A percentile compares a stretch with the other conserved stretches of the same genome.
These are phyloP conservation scores for Laguncularia racemosa DNA, from an alignment of 345 rosid genomes.

Conservation along the genomic window DNA sequence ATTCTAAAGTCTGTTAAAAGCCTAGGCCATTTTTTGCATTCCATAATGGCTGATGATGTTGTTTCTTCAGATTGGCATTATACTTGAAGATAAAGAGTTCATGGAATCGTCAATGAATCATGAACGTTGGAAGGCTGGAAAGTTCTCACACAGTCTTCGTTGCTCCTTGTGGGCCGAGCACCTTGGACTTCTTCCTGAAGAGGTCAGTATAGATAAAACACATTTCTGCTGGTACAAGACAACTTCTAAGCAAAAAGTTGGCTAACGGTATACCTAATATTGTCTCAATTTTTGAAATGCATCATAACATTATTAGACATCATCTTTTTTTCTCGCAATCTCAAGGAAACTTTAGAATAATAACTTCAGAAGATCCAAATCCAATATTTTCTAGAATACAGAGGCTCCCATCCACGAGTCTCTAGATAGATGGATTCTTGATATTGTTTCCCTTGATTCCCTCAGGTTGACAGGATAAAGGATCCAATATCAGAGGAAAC, in stretches of 20 bases:
- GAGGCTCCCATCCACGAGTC: background rate
- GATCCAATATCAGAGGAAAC: slow-evolving; percentile 68
- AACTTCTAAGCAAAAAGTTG: too few species aligned
- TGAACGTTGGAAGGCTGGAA: slow-evolving; percentile 81
- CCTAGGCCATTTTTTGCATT: background rate
- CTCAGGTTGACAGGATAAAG: slow-evolving; percentile 44
- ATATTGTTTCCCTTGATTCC: slow-evolving; percentile 1
- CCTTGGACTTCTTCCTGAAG: slow-evolving; percentile 61
- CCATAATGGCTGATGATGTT: background rate
- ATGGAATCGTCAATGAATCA: slow-evolving; percentile 67
- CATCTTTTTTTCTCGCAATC: too few species aligned
- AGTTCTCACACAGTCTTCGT: slow-evolving; percentile 60
- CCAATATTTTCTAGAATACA: too few species aligned
- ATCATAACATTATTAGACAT: too few species aligned
- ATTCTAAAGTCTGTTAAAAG: background rate
- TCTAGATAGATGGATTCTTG: background rate
- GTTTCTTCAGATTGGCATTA: slow-evolving; percentile 62
- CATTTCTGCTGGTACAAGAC: too few species aligned
- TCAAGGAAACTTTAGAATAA: too few species aligned
- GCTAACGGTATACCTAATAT: too few species aligned
- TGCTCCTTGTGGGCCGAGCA: slow-evolving; percentile 87
- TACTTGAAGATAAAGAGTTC: slow-evolving; percentile 83
- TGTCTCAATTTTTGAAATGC: too few species aligned
- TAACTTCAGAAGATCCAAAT: too few species aligned
- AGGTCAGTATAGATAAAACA: slow-evolving; percentile 32